Conservation (phyloP, 2,329 filamentous ascomycete genomes). For the Neofusicoccum sp. region DNA sequence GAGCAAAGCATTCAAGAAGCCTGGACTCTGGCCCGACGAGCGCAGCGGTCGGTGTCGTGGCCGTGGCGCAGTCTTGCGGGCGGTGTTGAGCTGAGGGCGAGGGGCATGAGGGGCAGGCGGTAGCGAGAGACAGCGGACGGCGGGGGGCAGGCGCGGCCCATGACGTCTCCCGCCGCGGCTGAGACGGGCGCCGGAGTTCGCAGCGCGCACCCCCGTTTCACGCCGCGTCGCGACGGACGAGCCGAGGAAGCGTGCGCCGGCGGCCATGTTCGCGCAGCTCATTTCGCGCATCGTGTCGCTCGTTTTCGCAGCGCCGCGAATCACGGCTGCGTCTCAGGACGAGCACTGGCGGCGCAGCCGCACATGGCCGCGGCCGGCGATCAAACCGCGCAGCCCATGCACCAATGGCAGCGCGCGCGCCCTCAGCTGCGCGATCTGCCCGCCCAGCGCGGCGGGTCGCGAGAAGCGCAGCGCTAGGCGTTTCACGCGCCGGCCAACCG, state of each 20-base stretch:
- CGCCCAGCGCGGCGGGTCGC: neutral
- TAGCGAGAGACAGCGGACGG: neutral
- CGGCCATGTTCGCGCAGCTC: neutral
- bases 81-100: no score
- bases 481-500: neutral
- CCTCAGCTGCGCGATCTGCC: neutral
- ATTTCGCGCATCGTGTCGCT: neutral
- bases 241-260: neutral
- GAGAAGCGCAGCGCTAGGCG: neutral
- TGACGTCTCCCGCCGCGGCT: neutral
- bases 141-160: neutral
- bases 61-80: no score
- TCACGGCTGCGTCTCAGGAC: neutral
- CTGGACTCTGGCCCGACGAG: no score
- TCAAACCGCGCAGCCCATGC: neutral
- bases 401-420: neutral
- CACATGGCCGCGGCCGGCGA: neutral
- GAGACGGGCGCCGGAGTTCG: neutral
- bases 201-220: neutral
- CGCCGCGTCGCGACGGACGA: neutral
- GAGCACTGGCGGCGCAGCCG: conserved; percentile 2
- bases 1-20: no score
- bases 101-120: neutral
- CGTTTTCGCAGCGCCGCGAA: neutral
- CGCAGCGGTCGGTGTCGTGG: no score